A percentile compares a stretch with the other conserved stretches of the same genome.
These are phyloP conservation scores for Daldinia decipiens DNA, from an alignment of 495 filamentous ascomycete species.

Conservation along the genomic window DNA sequence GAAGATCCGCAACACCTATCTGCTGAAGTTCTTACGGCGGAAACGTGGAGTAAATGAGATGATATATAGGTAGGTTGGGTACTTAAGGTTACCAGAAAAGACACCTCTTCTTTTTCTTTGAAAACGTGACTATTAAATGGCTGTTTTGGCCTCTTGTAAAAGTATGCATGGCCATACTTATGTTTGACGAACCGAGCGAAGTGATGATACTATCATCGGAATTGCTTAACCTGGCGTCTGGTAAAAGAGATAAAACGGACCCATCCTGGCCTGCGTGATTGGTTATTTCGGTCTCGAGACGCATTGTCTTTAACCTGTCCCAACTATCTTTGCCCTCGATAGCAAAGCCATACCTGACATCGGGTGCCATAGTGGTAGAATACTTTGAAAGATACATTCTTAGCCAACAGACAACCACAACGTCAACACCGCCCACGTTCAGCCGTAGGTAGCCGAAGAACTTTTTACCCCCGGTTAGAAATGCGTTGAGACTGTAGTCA, in stretches of 20 bases:
- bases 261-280: conserved; percentile 19
- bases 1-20: conserved; percentile 13
- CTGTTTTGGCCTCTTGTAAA: conserved; percentile 8
- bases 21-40: neutral
- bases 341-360: conserved; percentile 9
- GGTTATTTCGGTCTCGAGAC: conserved; percentile 10
- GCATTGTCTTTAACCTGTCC: conserved; percentile 21
- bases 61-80: neutral
- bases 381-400: neutral
- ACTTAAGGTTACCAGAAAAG: neutral
- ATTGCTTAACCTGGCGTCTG: conserved; percentile 3
- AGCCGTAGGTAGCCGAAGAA: conserved; percentile 23
- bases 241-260: conserved; percentile 12
- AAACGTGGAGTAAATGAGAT: conserved; percentile 13
- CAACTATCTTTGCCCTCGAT: conserved; percentile 13
- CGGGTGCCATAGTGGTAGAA: neutral
- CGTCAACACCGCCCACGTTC: neutral
- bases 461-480: conserved; percentile 13
- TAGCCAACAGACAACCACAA: conserved; percentile 22
- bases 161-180: conserved; percentile 12
- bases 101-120: neutral
- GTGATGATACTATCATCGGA: neutral
- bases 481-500: conserved; percentile 12
- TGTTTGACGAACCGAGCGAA: conserved; percentile 10
- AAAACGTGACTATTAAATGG: conserved; percentile 15